These are phyloP conservation scores for Gossypium bickii DNA, from an alignment of 345 rosid species.

Conservation along the genomic window DNA sequence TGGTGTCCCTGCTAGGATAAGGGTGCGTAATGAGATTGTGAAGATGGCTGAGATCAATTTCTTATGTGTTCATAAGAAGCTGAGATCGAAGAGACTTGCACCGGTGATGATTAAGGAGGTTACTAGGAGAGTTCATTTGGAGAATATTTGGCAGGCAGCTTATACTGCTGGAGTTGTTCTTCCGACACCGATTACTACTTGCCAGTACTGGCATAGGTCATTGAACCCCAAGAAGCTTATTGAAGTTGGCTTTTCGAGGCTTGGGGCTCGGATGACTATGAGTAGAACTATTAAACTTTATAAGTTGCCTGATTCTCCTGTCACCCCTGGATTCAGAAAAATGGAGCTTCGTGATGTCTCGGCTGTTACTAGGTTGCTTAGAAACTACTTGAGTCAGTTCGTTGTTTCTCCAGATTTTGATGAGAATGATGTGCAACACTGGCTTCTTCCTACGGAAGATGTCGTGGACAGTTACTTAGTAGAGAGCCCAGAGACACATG, in stretches of 20 bases:
- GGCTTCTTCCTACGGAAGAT: conserved; percentile 78
- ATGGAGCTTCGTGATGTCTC: conserved; percentile 74
- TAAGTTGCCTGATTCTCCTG: conserved; percentile 65
- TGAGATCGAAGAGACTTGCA: conserved; percentile 86
- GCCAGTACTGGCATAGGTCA: conserved; percentile 97
- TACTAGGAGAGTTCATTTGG: conserved; percentile 84
- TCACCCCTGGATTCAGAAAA: conserved; percentile 80
- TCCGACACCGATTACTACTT: conserved; percentile 83
- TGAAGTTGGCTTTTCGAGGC: conserved; percentile 92
- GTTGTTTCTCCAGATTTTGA: conserved; percentile 83
- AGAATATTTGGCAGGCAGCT: conserved; percentile 94
- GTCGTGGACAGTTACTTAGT: conserved; percentile 87
- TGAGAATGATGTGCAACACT: conserved; percentile 82
- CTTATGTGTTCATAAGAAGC: conserved; percentile 93
- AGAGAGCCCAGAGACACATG: conserved; percentile 78
- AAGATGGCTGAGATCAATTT: conserved; percentile 95
- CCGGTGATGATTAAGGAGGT: conserved; percentile 98
- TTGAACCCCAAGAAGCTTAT: conserved; percentile 94
- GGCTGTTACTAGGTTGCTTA: conserved; percentile 66
- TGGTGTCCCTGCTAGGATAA: conserved; percentile 81
- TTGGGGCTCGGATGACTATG: conserved; percentile 94
- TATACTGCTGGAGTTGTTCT: conserved; percentile 90
- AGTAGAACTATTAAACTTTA: conserved; percentile 87
- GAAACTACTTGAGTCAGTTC: conserved; percentile 65
- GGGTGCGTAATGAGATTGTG: conserved; percentile 67